These are phyloP conservation scores for Solanum tacnaense DNA, from an alignment of 257 asterid species.

Conservation along the genomic window DNA sequence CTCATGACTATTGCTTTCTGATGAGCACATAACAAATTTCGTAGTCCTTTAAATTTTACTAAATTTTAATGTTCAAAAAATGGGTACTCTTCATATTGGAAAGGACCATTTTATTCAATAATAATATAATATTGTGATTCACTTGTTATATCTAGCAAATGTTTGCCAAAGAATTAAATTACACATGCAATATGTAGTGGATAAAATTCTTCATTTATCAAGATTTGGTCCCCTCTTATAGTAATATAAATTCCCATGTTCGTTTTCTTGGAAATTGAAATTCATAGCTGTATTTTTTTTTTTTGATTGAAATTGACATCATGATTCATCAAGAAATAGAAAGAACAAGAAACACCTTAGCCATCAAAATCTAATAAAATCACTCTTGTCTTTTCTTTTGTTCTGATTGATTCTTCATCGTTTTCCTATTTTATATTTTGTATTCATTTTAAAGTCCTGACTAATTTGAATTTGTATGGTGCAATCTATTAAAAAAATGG, in stretches of 20 bases:
- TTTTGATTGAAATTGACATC: background rate
- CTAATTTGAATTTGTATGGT: rapidly evolving
- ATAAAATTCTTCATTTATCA: background rate
- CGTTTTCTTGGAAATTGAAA: background rate
- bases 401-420: background rate
- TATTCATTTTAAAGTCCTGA: background rate
- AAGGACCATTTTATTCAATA: background rate
- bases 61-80: background rate
- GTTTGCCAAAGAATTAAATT: background rate
- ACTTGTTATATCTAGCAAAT: background rate
- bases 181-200: background rate
- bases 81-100: background rate
- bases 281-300: background rate
- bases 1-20: background rate
- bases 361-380: background rate
- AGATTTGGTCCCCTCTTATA: constrained; percentile 4
- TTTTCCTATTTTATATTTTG: background rate
- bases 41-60: background rate
- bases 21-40: background rate
- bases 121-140: background rate
- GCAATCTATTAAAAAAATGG: too few relatives aligned
- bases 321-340: background rate
- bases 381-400: background rate
- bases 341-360: background rate
- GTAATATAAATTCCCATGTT: background rate